Evolutionary conservation across 306 rosid species (phyloP).

Genomic region (Lagenaria siceraria): DNA sequence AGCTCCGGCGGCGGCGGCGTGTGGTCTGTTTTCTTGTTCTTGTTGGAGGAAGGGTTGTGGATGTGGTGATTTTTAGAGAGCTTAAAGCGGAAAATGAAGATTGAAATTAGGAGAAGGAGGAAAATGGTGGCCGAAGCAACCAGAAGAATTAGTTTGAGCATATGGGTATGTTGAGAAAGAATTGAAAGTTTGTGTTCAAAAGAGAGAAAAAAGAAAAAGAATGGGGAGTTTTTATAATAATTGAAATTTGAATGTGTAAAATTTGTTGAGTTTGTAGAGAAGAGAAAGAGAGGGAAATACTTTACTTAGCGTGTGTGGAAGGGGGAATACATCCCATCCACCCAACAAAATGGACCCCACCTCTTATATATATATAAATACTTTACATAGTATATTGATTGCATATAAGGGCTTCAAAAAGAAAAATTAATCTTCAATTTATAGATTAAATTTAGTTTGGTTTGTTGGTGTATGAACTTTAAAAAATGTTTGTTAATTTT

Average conservation of each 20-base stretch:
- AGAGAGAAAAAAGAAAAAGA: too few species aligned
- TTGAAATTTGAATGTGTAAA: not conserved
- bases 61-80: constrained; percentile 10
- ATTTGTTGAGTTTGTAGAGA: not conserved
- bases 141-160: constrained; percentile 36
- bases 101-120: constrained; percentile 23
- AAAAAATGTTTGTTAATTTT: too few species aligned
- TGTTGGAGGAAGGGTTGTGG: constrained; percentile 48
- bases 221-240: not conserved
- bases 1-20: constrained; percentile 31
- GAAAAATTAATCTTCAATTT: too few species aligned
- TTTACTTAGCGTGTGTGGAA: not conserved
- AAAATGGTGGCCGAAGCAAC: constrained; percentile 25
- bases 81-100: constrained; percentile 30
- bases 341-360: not conserved
- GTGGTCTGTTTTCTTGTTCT: constrained; percentile 15
- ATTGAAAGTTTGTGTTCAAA: too few species aligned
- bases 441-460: too few species aligned
- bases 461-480: too few species aligned
- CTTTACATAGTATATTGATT: too few species aligned
- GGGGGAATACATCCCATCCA: constrained; percentile 6
- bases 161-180: constrained; percentile 13
- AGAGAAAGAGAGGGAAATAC: not conserved
- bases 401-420: too few species aligned
- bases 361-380: not conserved